Base-by-base conservation (phyloP, 768 basidiomycete genomes). In the Boletellus ananas region DNA sequence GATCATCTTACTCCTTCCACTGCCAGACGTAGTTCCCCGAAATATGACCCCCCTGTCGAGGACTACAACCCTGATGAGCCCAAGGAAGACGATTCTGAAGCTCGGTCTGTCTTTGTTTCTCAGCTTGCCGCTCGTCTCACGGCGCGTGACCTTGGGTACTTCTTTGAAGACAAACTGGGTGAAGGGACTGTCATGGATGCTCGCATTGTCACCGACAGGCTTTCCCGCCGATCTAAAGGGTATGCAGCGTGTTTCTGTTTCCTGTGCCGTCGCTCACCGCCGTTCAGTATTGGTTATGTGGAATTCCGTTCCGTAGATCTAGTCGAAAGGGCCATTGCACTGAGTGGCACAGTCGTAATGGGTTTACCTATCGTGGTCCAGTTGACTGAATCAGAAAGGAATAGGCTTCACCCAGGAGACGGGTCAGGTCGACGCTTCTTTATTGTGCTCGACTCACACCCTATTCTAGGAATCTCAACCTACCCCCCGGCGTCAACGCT, bases 161-260 rank as follows among this genome's bases (percentile, higher is more conserved):
- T 99, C 77, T 98, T 99, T 65, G 95, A 98, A 76, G 90, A 95
- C 66, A 91, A 94, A 67, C 78, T 97, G 39, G 95, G 94, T 18
- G 90, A 93, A 73, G 86, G 87, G 34, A 83, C 89, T 17, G 96
- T 99, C 7, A 85, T 94, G 77, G 96, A 99, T 63, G 90, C 95
- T 23, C 78, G 94, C 51, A 94, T 99, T 63, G 96, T 99, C 31
- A 95, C 94, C 1, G 96, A 99, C 63, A 79, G 94, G 60, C 74
- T 96, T 48, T 94, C 94, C 20, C 84, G 94, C 62, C 84, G 96
- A 48, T 96, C 94, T n/a, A 99, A 99, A 72, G 96, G 96, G 95
- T 97, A 57, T 64, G 82, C 52, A 25, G 35, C 14, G 1, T 45
- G 33, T 18, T 44, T 42, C 6, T 17, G 23, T 35, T n/a, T 20